Conservation (phyloP, 768 basidiomycete species). For the Rhizopogon vesiculosus region DNA sequence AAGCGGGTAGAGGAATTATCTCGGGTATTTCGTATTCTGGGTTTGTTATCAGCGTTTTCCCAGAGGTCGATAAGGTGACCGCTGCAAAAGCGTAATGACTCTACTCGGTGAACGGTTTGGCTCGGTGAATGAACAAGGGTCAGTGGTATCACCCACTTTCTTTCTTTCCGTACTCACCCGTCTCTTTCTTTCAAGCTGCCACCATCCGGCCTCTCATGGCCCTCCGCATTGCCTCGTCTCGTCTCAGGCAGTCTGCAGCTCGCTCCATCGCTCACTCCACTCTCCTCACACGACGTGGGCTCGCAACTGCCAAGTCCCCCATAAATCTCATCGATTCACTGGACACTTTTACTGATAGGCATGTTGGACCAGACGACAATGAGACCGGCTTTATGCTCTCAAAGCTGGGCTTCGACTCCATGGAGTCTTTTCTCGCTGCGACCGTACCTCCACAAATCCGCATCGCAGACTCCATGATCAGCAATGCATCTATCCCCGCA, state of each 20-base stretch:
- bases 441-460: constrained; percentile 83
- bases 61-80: constrained; percentile 7
- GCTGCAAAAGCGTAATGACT: constrained; percentile 24
- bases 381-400: constrained; percentile 82
- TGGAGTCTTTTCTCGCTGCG: constrained; percentile 84
- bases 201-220: constrained; percentile 18
- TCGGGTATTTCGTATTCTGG: background rate
- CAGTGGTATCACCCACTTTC: constrained; percentile 8
- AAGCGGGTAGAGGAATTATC: background rate
- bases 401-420: constrained; percentile 75
- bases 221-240: constrained; percentile 21
- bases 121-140: constrained; percentile 36
- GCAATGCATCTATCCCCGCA: constrained; percentile 63
- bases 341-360: constrained; percentile 87
- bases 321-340: constrained; percentile 74
- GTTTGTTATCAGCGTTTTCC: constrained; percentile 9
- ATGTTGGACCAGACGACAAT: constrained; percentile 86
- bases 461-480: constrained; percentile 54
- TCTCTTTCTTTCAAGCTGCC: constrained; percentile 14
- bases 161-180: constrained; percentile 4
- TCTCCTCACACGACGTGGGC: constrained; percentile 28
- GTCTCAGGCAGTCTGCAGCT: constrained; percentile 14
- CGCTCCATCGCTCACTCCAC: constrained; percentile 13
- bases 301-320: constrained; percentile 60
- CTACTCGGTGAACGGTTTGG: constrained; percentile 34